Evolutionary conservation across 2,329 filamentous ascomycete genomes (phyloP).

Genomic region (Apiospora koreana): DNA sequence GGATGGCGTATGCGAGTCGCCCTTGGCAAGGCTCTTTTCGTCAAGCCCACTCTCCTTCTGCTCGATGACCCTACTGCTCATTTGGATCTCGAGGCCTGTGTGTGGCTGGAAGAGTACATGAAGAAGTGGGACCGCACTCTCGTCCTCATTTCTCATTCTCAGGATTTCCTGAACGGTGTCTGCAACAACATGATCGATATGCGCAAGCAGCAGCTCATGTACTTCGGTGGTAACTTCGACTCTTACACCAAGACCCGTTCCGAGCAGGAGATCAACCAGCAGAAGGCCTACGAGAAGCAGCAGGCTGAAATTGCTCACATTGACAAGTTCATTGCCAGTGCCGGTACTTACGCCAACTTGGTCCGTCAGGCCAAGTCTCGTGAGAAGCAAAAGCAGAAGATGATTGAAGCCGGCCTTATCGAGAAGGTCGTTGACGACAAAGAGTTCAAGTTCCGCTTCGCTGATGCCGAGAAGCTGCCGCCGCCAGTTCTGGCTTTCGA

Average conservation of each 20-base stretch:
- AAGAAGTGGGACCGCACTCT: constrained; percentile 99
- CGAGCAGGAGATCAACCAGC: constrained; percentile 97
- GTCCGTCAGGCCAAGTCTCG: constrained; percentile 98
- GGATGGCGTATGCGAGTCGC: constrained; percentile 99
- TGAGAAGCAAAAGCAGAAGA: constrained; percentile 99
- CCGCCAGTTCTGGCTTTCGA: constrained; percentile 96
- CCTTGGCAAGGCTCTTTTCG: constrained; percentile 94
- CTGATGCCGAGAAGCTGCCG: constrained; percentile 98
- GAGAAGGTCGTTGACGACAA: constrained; percentile 82
- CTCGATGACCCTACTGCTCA: constrained; percentile 98
- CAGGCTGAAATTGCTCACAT: constrained; percentile 99
- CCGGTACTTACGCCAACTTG: constrained; percentile 99
- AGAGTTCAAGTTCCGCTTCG: constrained; percentile 97
- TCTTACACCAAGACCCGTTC: constrained; percentile 91
- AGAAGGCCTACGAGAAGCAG: constrained; percentile 98
- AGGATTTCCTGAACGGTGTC: constrained; percentile 99
- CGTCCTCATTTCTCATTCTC: constrained; percentile 93
- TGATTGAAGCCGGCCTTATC: constrained; percentile 99
- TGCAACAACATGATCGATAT: constrained; percentile 99
- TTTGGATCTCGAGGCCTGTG: constrained; percentile 98
- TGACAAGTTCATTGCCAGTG: constrained; percentile 99
- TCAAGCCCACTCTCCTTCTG: constrained; percentile 92
- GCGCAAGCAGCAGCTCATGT: constrained; percentile 83
- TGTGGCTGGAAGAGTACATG: constrained; percentile 99
- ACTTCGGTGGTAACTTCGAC: constrained; percentile 99